These are phyloP conservation scores for Aspergillus brasiliensis DNA, from an alignment of 2,329 filamentous ascomycete genomes.

Conservation along the genomic window DNA sequence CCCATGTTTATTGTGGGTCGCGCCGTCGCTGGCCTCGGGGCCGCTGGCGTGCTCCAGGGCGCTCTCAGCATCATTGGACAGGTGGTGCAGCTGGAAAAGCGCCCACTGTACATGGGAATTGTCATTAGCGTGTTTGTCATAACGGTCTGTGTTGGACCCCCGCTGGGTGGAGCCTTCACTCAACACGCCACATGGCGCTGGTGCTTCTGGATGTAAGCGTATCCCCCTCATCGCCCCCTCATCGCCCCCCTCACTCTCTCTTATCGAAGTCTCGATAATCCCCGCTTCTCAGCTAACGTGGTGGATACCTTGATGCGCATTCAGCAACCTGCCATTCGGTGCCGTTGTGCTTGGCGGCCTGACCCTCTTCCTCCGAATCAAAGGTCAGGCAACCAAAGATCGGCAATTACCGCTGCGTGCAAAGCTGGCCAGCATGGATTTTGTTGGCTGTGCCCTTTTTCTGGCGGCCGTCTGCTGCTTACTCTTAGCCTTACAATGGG, in stretches of 20 bases:
- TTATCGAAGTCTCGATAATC: background rate
- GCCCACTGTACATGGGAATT: background rate
- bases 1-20: background rate
- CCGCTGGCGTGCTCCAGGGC: background rate
- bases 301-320: background rate
- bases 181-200: background rate
- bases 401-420: background rate
- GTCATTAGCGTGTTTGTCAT: background rate
- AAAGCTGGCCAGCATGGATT: background rate
- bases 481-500: background rate
- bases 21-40: background rate
- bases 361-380: background rate
- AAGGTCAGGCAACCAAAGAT: background rate
- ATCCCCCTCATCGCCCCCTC: no score
- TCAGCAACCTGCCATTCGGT: background rate
- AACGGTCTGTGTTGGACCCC: background rate
- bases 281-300: background rate
- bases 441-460: background rate
- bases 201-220: background rate
- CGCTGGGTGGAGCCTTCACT: background rate
- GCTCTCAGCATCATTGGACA: background rate
- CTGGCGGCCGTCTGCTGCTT: background rate
- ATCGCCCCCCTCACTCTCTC: background rate
- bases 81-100: background rate
- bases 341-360: background rate